These are phyloP conservation scores for Monilinia aucupariae DNA, from an alignment of 2,329 filamentous ascomycete genomes.

Conservation along the genomic window DNA sequence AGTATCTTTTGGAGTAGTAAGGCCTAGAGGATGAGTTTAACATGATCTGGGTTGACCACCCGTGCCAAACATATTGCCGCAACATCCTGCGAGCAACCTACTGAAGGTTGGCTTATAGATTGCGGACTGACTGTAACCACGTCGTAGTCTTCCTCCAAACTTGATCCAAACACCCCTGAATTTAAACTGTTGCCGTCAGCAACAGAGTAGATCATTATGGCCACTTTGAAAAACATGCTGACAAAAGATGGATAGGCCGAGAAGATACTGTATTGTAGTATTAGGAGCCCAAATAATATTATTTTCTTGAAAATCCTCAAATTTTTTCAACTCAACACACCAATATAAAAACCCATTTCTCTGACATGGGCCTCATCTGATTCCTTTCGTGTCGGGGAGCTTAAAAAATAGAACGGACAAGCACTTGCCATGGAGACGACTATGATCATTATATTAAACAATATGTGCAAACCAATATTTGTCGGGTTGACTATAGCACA, in stretches of 20 bases:
- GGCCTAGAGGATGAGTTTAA: not conserved
- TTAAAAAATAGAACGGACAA: slow-evolving; percentile 44
- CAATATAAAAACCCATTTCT: slow-evolving; percentile 42
- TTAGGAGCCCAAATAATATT: slow-evolving; percentile 19
- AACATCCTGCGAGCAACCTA: slow-evolving; percentile 2
- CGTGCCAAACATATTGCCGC: slow-evolving; percentile 17
- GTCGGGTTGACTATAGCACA: slow-evolving; percentile 20
- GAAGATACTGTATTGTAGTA: slow-evolving; percentile 24
- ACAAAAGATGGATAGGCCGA: slow-evolving; percentile 30
- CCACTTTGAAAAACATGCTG: slow-evolving; percentile 13
- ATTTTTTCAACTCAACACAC: slow-evolving; percentile 41
- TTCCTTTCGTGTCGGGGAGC: slow-evolving; percentile 45
- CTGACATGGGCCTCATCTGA: slow-evolving; percentile 44
- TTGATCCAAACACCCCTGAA: slow-evolving; percentile 25
- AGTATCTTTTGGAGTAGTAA: not conserved
- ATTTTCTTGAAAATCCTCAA: slow-evolving; percentile 27
- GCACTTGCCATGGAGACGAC: slow-evolving; percentile 44
- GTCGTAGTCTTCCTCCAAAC: slow-evolving; percentile 23
- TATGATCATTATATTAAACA: slow-evolving; percentile 45
- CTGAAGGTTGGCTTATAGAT: slow-evolving; percentile 13
- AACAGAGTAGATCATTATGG: not conserved
- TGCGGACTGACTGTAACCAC: slow-evolving; percentile 23
- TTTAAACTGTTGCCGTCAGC: slow-evolving; percentile 20
- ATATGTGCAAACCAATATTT: slow-evolving; percentile 38
- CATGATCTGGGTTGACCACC: slow-evolving; percentile 8